Evolutionary conservation across 2,329 filamentous ascomycete genomes (phyloP), one percentile per base, ranked within the genome.

Genomic region (Didymella exigua): DNA sequence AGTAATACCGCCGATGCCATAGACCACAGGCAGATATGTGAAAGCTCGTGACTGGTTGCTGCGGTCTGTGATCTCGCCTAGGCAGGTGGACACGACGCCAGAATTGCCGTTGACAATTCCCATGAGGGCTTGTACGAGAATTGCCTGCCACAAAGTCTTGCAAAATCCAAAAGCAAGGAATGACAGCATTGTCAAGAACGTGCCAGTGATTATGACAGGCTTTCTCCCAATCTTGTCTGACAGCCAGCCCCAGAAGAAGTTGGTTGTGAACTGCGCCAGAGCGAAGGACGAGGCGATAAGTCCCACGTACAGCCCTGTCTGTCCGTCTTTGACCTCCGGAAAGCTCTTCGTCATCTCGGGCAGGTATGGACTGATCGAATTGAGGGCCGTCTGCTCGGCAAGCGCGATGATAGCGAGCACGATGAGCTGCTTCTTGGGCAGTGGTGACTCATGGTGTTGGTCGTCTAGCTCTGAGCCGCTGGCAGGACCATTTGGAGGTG

Each of bases 11-110:
- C 95, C 95, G 29, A 99, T 81, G 4, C 93, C 93, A 75, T 99
- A 99, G n/a, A 98, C 88, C 33, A 98, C 89, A 0, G 95, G 95
- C 36, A 99, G 80, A 78, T 96, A 99, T 1, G 90, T 95, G 68
- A 99, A 99, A 0, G 92, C 95, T 48, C 85, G 84, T 69, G 91
- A 95, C 80, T 99, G 95, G 74, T 99, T 99, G 60, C 89, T 95
- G 49, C 91, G 86, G 71, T 98, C 93, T 1, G 95, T 99, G 47
- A 99, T 89, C 75, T 99, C 95, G 34, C 95, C 95, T 43, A 99
- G 76, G 43, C 93, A 96, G 0, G 95, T 97, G 7, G 91, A 93
- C 13, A 99, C 92, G 11, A 97, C 88, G 4, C 91, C 93, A 26
- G 95, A 92, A 68, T 99, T 99, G 47, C 95, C 95, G 73, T 98